These are phyloP conservation scores for Tolypocladium endophyticum DNA, from an alignment of 2,329 filamentous ascomycete species.

Conservation along the genomic window DNA sequence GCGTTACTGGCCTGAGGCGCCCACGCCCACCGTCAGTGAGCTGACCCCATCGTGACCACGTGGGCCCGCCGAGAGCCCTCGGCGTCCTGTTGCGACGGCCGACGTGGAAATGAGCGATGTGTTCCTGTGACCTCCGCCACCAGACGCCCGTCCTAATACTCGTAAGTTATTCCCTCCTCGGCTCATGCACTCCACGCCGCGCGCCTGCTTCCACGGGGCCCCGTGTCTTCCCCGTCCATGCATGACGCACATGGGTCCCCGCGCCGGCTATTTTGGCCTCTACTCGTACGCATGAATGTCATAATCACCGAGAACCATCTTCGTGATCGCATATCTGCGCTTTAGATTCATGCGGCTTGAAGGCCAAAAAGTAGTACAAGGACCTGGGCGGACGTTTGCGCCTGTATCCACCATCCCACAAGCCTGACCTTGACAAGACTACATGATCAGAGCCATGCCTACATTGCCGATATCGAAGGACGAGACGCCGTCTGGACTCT, in stretches of 20 bases:
- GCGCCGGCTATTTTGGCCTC: not conserved
- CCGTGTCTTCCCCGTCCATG: not conserved
- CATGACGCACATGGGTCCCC: not conserved
- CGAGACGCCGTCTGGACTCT: not conserved
- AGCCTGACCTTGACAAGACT: not conserved
- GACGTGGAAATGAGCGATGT: not conserved
- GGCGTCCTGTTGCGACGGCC: not conserved
- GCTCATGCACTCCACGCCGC: not conserved
- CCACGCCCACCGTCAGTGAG: not conserved
- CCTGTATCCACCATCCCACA: not conserved
- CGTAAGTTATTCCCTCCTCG: too few species aligned
- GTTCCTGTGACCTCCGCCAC: not conserved
- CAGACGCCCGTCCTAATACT: not conserved
- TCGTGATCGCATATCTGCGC: not conserved
- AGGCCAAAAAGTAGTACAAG: not conserved
- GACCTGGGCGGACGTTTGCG: not conserved
- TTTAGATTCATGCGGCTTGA: not conserved
- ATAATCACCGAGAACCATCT: not conserved
- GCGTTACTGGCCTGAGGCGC: not conserved
- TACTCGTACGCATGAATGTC: not conserved
- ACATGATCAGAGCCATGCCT: not conserved
- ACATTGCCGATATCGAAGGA: not conserved
- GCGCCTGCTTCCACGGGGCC: not conserved
- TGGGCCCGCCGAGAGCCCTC: not conserved
- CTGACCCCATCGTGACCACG: slow-evolving; percentile 2